Evolutionary conservation across 257 asterid species (phyloP).

Genomic region (Solanum gandarillasii): DNA sequence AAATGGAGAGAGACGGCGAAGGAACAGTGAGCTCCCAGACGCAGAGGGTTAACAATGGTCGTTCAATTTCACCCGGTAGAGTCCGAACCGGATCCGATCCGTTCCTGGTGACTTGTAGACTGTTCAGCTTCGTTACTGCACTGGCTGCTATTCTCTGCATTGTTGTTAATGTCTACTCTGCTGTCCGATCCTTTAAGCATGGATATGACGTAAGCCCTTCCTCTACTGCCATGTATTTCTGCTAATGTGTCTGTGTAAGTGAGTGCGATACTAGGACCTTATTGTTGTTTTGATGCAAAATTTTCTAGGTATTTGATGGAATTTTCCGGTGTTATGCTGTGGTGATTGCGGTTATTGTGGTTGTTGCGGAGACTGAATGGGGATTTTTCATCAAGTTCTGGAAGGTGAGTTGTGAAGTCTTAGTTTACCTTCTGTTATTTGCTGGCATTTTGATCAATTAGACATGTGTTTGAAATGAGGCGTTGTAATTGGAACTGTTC

Average conservation of each 20-base stretch:
- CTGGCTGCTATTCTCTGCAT: conserved; percentile 72
- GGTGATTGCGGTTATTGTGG: conserved; percentile 53
- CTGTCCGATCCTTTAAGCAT: conserved; percentile 65
- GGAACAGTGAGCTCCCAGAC: not conserved
- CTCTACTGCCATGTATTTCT: not conserved
- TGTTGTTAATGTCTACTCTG: conserved; percentile 72
- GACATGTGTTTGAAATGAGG: not conserved
- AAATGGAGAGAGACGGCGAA: conserved; percentile 15
- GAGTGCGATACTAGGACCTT: not conserved
- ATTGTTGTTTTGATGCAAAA: not conserved
- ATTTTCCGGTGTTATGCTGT: conserved; percentile 95
- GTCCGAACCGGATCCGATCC: conserved; percentile 36
- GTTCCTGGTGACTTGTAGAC: conserved; percentile 51
- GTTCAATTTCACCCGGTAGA: conserved; percentile 12
- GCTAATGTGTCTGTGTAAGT: not conserved
- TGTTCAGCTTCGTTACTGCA: conserved; percentile 64
- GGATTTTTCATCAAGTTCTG: conserved; percentile 51
- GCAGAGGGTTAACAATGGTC: not conserved
- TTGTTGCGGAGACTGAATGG: conserved; percentile 95
- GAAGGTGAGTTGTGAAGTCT: conserved; percentile 34
- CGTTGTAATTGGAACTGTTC: not conserved
- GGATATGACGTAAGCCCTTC: conserved; percentile 55
- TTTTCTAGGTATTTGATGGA: conserved; percentile 69
- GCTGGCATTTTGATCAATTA: not conserved
- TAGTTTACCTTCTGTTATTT: not conserved